Evolutionary conservation across 2,329 filamentous ascomycete genomes (phyloP).

Genomic region (Claviceps humidiphila): DNA sequence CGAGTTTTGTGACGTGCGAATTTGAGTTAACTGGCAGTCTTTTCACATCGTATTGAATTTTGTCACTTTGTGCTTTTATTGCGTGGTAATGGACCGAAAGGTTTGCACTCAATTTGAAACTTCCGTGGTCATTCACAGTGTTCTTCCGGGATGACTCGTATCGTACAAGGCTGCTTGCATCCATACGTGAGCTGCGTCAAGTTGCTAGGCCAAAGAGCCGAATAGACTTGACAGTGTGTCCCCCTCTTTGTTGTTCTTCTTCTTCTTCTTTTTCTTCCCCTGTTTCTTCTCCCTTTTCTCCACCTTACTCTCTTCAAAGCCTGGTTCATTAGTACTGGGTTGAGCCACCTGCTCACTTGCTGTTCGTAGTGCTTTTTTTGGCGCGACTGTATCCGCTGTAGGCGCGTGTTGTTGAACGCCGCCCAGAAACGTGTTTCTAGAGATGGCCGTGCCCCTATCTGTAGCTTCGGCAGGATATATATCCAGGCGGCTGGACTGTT

Average conservation of each 20-base stretch:
- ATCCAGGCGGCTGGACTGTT: not conserved
- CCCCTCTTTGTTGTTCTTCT: slow-evolving; percentile 38
- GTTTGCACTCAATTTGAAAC: not conserved
- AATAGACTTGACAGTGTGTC: slow-evolving; percentile 68
- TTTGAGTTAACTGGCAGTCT: not conserved
- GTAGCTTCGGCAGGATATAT: not conserved
- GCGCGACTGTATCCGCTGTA: not conserved
- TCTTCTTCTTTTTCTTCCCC: slow-evolving; percentile 24
- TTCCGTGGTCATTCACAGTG: not conserved
- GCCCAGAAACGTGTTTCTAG: slow-evolving; percentile 12
- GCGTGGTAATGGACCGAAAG: not conserved
- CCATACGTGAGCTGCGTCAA: not conserved
- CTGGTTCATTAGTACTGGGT: not conserved
- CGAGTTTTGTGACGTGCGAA: slow-evolving; percentile 10
- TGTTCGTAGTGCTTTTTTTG: slow-evolving; percentile 2
- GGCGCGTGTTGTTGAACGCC: not conserved
- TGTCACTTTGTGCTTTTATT: not conserved
- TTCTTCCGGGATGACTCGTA: not conserved
- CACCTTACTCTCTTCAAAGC: slow-evolving; percentile 15
- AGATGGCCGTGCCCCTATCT: slow-evolving; percentile 18
- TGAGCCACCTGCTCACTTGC: not conserved
- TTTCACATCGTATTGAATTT: not conserved
- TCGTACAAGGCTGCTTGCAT: not conserved
- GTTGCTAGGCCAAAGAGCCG: slow-evolving; percentile 29
- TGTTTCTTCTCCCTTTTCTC: slow-evolving; percentile 28